Evolutionary conservation across 2,329 filamentous ascomycete genomes (phyloP).

Genomic region (Xylariaceae sp.): DNA sequence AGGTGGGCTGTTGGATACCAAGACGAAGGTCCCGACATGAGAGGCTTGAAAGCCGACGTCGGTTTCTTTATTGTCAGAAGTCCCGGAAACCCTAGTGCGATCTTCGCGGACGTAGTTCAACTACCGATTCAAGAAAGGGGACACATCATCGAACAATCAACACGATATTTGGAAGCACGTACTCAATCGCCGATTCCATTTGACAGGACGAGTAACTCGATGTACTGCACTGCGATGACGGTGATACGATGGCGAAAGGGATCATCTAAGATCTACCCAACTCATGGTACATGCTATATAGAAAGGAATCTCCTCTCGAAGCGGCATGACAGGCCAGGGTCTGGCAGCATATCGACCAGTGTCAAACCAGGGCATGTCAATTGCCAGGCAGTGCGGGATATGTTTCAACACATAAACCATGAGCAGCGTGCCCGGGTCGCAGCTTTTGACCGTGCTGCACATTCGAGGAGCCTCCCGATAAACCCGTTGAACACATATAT

Average conservation of each 20-base stretch:
- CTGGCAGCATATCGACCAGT: neutral
- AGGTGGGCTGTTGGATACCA: no score
- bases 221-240: neutral
- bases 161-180: neutral
- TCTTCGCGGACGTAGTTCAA: no score
- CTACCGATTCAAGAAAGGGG: no score
- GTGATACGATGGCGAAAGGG: neutral
- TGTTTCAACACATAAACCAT: slow-evolving; percentile 1
- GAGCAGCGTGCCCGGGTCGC: slow-evolving; percentile 1
- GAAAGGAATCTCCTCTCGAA: slow-evolving; percentile 1
- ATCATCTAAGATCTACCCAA: slow-evolving; percentile 14
- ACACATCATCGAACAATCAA: neutral
- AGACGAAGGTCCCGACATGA: no score
- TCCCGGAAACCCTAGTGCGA: no score
- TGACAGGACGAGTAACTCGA: slow-evolving; percentile 1
- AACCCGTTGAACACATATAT: slow-evolving; percentile 9
- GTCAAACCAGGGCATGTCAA: neutral
- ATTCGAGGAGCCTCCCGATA: neutral
- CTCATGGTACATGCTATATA: slow-evolving; percentile 19
- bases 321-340: neutral
- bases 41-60: no score
- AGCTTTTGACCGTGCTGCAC: slow-evolving; percentile 3
- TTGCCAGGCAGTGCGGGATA: slow-evolving; percentile 1
- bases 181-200: slow-evolving; percentile 8
- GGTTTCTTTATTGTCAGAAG: no score